phyloP scores from a whole-genome alignment of 192 early-diverging fungal genomes.

The Podochytrium sp. region DNA sequence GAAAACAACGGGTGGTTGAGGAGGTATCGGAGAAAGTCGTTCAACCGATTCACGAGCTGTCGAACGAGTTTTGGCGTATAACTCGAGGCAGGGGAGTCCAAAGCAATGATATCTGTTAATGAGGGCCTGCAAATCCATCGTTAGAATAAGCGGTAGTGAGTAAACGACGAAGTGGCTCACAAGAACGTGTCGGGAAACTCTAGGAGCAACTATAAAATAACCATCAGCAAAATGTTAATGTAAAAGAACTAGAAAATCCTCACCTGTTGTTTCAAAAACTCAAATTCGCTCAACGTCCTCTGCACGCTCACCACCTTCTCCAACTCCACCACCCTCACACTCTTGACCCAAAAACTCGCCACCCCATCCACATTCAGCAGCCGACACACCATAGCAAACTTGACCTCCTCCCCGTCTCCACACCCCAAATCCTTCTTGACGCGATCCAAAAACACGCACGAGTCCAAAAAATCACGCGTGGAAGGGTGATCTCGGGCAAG shows the following conservation, averaged over 20 bases:
- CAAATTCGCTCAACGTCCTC: slow-evolving; percentile 37
- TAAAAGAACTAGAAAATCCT: background rate
- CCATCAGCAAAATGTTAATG: background rate
- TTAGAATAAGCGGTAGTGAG: background rate
- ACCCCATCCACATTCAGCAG: background rate
- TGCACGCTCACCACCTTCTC: slow-evolving; percentile 20
- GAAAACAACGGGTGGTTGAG: slow-evolving; percentile 30
- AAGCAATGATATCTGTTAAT: slow-evolving; percentile 12
- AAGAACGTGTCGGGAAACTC: slow-evolving; percentile 38
- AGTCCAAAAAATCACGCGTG: slow-evolving; percentile 23
- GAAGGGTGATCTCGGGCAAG: slow-evolving; percentile 11
- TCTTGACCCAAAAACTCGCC: background rate
- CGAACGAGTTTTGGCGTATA: background rate
- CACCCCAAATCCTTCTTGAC: background rate
- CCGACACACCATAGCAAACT: background rate
- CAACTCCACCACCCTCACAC: background rate
- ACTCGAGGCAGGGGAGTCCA: background rate
- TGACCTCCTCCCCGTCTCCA: background rate
- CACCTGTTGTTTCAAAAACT: slow-evolving; percentile 33
- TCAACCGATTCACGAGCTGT: slow-evolving; percentile 31
- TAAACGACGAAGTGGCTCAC: slow-evolving; percentile 14
- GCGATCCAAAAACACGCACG: background rate
- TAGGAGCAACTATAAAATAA: slow-evolving; percentile 13
- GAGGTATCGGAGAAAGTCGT: slow-evolving; percentile 35
- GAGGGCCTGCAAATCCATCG: slow-evolving; percentile 14